Conservation (phyloP, 192 early-diverging fungal species). For the Funneliformis geosporum region DNA sequence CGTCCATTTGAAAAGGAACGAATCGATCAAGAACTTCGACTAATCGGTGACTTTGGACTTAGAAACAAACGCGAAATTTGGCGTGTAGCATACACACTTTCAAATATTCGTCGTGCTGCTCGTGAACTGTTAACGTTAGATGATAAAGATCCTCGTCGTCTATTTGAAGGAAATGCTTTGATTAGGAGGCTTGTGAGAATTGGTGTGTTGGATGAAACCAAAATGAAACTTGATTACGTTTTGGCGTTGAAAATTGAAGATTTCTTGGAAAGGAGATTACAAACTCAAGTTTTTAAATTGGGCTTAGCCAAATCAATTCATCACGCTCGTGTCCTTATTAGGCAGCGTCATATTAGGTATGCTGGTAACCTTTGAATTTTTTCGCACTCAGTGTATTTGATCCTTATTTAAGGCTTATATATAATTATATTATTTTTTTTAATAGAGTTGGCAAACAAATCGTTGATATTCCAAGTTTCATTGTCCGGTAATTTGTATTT, state of each 20-base stretch:
- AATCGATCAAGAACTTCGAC: conserved; percentile 92
- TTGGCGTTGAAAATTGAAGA: conserved; percentile 97
- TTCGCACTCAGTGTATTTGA: neutral
- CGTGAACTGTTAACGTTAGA: conserved; percentile 98
- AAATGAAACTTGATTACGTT: conserved; percentile 99
- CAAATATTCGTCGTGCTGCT: conserved; percentile 99
- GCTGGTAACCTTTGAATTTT: conserved; percentile 9
- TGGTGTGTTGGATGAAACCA: conserved; percentile 96
- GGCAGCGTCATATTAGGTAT: conserved; percentile 95
- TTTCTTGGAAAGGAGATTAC: conserved; percentile 94
- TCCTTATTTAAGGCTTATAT: neutral
- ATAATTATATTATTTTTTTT: conserved; percentile 33
- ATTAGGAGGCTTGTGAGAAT: conserved; percentile 98
- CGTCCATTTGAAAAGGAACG: conserved; percentile 96
- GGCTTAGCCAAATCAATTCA: conserved; percentile 98
- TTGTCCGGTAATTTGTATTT: conserved; percentile 77
- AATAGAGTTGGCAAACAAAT: conserved; percentile 91
- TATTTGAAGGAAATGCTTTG: conserved; percentile 99
- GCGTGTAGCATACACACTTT: conserved; percentile 94
- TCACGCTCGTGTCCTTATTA: conserved; percentile 98
- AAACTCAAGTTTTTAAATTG: conserved; percentile 99
- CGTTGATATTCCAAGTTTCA: conserved; percentile 94
- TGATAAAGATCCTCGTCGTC: conserved; percentile 94
- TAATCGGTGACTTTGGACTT: conserved; percentile 96
- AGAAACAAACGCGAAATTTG: conserved; percentile 99